These are phyloP conservation scores for Ceratorhiza oryzae-sativae DNA, from an alignment of 1,284 basidiomycete species.

Conservation along the genomic window DNA sequence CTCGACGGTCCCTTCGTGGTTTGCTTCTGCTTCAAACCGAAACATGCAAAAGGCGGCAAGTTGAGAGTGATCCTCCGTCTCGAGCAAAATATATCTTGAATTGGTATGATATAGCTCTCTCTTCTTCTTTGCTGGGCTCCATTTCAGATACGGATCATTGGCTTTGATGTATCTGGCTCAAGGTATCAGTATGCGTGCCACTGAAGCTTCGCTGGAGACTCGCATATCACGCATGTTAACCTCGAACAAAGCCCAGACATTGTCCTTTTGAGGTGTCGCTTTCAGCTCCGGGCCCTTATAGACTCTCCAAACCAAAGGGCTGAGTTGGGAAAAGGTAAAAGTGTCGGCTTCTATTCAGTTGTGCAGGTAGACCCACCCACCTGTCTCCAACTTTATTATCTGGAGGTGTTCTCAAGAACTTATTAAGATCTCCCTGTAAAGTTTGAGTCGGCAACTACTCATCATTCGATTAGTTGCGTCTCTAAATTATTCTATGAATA, in stretches of 20 bases:
- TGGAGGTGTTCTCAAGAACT: background rate
- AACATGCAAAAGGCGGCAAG: slow-evolving; percentile 33
- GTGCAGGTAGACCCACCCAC: background rate
- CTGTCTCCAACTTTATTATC: background rate
- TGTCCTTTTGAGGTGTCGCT: slow-evolving; percentile 2
- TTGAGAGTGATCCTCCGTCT: slow-evolving; percentile 6
- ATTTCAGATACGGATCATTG: slow-evolving; percentile 22
- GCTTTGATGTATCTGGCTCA: slow-evolving; percentile 16
- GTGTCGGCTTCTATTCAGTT: background rate
- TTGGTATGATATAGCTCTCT: slow-evolving; percentile 19
- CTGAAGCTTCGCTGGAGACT: background rate
- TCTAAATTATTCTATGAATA: too few species aligned
- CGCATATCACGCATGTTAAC: slow-evolving; percentile 35
- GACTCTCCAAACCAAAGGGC: slow-evolving; percentile 12
- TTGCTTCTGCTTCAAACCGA: slow-evolving; percentile 27
- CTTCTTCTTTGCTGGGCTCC: slow-evolving; percentile 19
- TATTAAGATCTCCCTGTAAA: slow-evolving; percentile 1
- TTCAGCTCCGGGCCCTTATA: slow-evolving; percentile 16
- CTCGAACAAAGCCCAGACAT: slow-evolving; percentile 32
- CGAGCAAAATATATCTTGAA: slow-evolving; percentile 26
- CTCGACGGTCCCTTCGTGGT: slow-evolving; percentile 9
- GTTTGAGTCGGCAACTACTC: background rate
- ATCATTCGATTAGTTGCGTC: too few species aligned
- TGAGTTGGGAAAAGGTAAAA: background rate
- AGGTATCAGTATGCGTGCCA: background rate